These are phyloP conservation scores for Dryas drummondii DNA, from an alignment of 306 rosid genomes.

Conservation along the genomic window DNA sequence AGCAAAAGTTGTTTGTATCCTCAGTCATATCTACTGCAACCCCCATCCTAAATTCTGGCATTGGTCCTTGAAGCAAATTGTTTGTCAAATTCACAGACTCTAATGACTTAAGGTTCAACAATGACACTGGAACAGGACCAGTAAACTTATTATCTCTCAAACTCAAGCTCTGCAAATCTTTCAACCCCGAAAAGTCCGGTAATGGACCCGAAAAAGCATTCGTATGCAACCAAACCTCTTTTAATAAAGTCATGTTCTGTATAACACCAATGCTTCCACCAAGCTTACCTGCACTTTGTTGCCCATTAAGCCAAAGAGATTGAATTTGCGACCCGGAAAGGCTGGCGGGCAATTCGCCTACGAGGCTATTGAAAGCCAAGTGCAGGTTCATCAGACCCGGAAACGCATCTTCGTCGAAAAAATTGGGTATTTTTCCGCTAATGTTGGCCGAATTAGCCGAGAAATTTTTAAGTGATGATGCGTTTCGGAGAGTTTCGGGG, in stretches of 20 bases:
- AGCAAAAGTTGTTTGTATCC: constrained; percentile 68
- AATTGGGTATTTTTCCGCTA: constrained; percentile 57
- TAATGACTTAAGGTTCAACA: constrained; percentile 50
- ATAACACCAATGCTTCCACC: constrained; percentile 53
- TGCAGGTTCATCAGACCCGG: constrained; percentile 60
- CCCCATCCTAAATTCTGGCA: constrained; percentile 52
- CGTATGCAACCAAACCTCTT: constrained; percentile 72
- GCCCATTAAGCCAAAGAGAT: constrained; percentile 88
- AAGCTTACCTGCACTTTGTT: constrained; percentile 47
- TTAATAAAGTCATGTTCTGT: constrained; percentile 67
- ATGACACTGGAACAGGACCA: constrained; percentile 67
- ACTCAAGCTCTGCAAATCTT: constrained; percentile 47
- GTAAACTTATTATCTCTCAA: constrained; percentile 74
- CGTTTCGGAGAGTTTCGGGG: constrained; percentile 46
- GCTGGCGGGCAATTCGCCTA: constrained; percentile 56
- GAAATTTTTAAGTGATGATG: constrained; percentile 64
- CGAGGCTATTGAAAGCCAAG: constrained; percentile 61
- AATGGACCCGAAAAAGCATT: constrained; percentile 68
- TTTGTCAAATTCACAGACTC: constrained; percentile 69
- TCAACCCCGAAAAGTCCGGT: constrained; percentile 64
- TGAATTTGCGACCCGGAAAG: constrained; percentile 51
- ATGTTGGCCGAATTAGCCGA: constrained; percentile 73
- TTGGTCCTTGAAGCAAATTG: constrained; percentile 66
- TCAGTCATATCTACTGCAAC: constrained; percentile 58
- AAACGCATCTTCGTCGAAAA: constrained; percentile 45